Base-by-base conservation (phyloP, 805 yeast species). In the Yarrowia osloensis region DNA sequence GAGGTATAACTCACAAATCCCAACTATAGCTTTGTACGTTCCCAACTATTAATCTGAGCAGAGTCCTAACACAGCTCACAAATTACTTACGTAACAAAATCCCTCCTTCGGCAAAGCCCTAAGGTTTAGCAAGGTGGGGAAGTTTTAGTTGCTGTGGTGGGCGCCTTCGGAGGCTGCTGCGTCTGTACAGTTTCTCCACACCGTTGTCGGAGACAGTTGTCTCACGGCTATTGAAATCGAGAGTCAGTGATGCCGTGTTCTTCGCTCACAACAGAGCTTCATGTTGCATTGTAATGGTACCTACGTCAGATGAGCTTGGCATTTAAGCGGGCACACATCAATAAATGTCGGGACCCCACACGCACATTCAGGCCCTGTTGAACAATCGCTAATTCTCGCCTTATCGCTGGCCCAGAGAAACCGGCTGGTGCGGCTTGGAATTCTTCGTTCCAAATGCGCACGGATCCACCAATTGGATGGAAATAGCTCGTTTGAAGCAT, bases 121-220 rank as follows among this genome's bases (percentile, higher is more conserved):
- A 49, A 49, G 26, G 57, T 33, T 50, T 33, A 50, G 29, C 11
- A 15, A 50, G 40, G 57, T 31, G 57, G 57, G 57, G 57, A 31
- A 22, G 21, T 33, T 49, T 50, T 33, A 50, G 57, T 33, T 33
- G 40, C 55, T 31, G 12, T 21, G 57, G 24, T 33, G 57, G 40
- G 13, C 13, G 35, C 54, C 8, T 6, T 28, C 5, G 24, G 22
- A 29, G 54, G n/a, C 40, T 21, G 57, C 40, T 31, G 40, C 57
- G 29, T 50, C 9, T n/a, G 17, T n/a, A 12, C 6, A 26, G 15
- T 29, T 33, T 50, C 57, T 50, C 57, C 40, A 33, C 57, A 33
- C 57, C 40, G 57, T 50, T 50, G 12, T 29, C 28, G n/a, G 17
- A 11, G 35, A 19, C 21, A 12, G 15, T 2, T 9, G 13, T 50